phyloP scores from a whole-genome alignment of 192 early-diverging fungal species.

The Coemansia sp. region DNA sequence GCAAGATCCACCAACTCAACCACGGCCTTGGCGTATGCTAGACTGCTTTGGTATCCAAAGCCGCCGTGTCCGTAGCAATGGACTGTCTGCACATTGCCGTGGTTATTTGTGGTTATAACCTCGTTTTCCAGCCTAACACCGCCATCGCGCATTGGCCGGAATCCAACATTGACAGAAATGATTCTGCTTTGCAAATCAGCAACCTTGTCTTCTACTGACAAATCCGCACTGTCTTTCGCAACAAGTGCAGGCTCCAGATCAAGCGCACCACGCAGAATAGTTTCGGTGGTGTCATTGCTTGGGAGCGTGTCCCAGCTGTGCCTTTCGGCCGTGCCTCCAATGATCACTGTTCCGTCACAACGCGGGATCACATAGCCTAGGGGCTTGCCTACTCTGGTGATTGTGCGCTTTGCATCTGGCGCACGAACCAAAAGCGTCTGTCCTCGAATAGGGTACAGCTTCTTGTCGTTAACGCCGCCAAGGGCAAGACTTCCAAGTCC shows the following conservation, averaged over 20 bases:
- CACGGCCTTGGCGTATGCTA: conserved; percentile 24
- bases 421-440: conserved; percentile 78
- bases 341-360: conserved; percentile 38
- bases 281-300: conserved; percentile 33
- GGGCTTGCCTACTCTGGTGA: conserved; percentile 46
- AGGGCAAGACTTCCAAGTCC: conserved; percentile 68
- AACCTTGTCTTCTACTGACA: conserved; percentile 42
- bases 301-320: conserved; percentile 37
- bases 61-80: conserved; percentile 72
- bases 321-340: conserved; percentile 41
- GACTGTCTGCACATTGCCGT: conserved; percentile 40
- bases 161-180: conserved; percentile 50
- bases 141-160: conserved; percentile 61
- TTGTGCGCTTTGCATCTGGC: conserved; percentile 66
- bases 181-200: conserved; percentile 19
- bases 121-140: conserved; percentile 56
- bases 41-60: conserved; percentile 56
- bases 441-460: conserved; percentile 76
- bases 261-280: conserved; percentile 36
- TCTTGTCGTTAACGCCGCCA: conserved; percentile 69
- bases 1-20: conserved; percentile 6
- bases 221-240: conserved; percentile 2
- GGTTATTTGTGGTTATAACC: background rate
- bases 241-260: conserved; percentile 56
- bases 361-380: conserved; percentile 49